A percentile compares a stretch with the other conserved stretches of the same genome.
Evolutionary conservation across 257 asterid species (phyloP).

Genomic region (Gentiana dahurica): DNA sequence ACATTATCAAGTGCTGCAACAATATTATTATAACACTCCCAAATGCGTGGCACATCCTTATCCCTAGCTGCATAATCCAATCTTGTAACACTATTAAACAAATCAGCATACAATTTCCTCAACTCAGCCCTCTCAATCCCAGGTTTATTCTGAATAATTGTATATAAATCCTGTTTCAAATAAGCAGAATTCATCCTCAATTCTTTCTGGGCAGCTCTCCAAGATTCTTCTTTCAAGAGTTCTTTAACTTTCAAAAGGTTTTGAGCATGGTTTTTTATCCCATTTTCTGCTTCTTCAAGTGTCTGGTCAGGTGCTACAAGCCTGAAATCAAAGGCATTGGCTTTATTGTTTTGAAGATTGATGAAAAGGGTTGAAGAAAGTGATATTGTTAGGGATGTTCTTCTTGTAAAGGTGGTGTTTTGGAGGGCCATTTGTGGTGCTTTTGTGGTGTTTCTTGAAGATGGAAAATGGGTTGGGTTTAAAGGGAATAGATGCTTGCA

Average conservation of each 20-base stretch:
- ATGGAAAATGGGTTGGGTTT: not conserved
- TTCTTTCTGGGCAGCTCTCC: constrained; percentile 53
- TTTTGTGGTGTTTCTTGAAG: constrained; percentile 9
- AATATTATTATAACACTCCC: constrained; percentile 32
- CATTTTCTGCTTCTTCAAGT: constrained; percentile 44
- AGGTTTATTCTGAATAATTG: constrained; percentile 49
- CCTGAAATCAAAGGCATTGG: constrained; percentile 43
- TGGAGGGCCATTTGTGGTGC: constrained; percentile 12
- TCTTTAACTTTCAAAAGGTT: constrained; percentile 35
- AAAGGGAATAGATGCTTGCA: not conserved
- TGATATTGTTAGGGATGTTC: constrained; percentile 15
- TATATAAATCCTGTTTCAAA: constrained; percentile 59
- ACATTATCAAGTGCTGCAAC: constrained; percentile 34
- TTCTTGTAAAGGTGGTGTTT: constrained; percentile 13
- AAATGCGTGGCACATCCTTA: constrained; percentile 36
- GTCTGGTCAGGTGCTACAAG: constrained; percentile 62
- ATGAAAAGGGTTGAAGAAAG: constrained; percentile 8
- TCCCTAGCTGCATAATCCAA: constrained; percentile 77
- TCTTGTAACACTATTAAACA: constrained; percentile 46
- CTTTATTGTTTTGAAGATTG: constrained; percentile 5
- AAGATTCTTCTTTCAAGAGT: constrained; percentile 32
- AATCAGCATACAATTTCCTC: constrained; percentile 36
- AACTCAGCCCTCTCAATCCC: constrained; percentile 38
- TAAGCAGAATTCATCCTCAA: constrained; percentile 41
- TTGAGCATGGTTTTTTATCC: constrained; percentile 29